Base-by-base conservation (phyloP, 2,329 filamentous ascomycete genomes). In the Colletotrichum tanaceti region DNA sequence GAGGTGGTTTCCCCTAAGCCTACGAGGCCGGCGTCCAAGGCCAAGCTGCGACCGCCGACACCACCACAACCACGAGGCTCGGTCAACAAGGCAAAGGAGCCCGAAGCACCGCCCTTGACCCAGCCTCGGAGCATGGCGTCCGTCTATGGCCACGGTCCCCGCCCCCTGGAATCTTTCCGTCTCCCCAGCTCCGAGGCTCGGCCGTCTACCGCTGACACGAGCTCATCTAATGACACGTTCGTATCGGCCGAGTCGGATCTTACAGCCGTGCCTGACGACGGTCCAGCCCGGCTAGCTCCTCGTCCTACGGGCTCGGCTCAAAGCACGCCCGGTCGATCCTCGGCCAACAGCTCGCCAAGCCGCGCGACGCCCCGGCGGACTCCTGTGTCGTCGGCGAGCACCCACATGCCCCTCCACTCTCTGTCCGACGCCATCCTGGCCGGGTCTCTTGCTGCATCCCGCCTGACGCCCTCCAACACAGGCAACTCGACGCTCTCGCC, bases 381-480 rank as follows among this genome's bases (percentile, higher is more conserved):
- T 49, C 58, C 70, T 3, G 73, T 72, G 47, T 78, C 74, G 47
- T 78, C 74, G 47, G 78, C 78, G 5, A 71, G 75, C 24, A 75
- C 79, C 28, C 79, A 74, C 59, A 82, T 90, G 35, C 85, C 86
- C 1, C 83, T 92, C 11, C 86, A 90, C 67, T 89, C 89, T 0
- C 85, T 94, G 9, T 89, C 91, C 14, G 88, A 88, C 73, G 92
- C 92, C 71, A 93, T 94, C 66, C 86, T 94, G 73, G 92, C 91
- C 2, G 89, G 91, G 2, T 91, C 90, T 28, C 82, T 94, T 0
- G 92, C 92, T 5, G 88, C 91, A 0, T 84, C 89, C 2, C 87
- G 89, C 71, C 81, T 79, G 63, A 81, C 76, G 60, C 83, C 77
- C 53, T 79, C 79, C 65, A 78, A 77, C 71, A 76, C 80, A 49